phyloP scores from a whole-genome alignment of 331 rosid genomes.

The Pyracantha coccinea region DNA sequence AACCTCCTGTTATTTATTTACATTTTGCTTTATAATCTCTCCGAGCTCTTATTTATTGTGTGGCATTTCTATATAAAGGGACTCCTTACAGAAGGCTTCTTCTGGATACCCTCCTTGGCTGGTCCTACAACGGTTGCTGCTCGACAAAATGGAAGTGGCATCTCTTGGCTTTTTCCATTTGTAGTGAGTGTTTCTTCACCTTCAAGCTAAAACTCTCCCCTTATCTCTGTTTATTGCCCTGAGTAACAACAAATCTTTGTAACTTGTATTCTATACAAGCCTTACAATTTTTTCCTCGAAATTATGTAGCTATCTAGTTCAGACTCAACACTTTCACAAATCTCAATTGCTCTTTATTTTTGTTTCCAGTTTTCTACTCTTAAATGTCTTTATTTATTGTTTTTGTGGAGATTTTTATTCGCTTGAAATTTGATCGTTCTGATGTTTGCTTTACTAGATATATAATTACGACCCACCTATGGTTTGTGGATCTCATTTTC shows the following conservation, averaged over 20 bases:
- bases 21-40: background rate
- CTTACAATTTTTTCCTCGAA: background rate
- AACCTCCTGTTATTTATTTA: background rate
- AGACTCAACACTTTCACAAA: background rate
- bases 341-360: background rate
- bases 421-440: background rate
- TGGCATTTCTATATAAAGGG: constrained; percentile 45
- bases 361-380: background rate
- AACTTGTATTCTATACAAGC: background rate
- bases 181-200: constrained; percentile 43
- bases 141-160: constrained; percentile 77
- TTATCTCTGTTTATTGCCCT: background rate
- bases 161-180: constrained; percentile 98
- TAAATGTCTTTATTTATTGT: background rate
- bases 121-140: constrained; percentile 89
- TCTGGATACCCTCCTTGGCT: constrained; percentile 98
- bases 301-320: background rate
- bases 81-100: constrained; percentile 92
- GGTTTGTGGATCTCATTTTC: background rate
- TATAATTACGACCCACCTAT: background rate
- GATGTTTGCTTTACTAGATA: constrained; percentile 7
- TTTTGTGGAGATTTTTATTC: background rate
- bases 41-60: constrained; percentile 14
- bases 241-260: background rate
- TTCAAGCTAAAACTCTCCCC: constrained; percentile 1